Base-by-base conservation (phyloP, 306 rosid species). In the Quercus glauca region DNA sequence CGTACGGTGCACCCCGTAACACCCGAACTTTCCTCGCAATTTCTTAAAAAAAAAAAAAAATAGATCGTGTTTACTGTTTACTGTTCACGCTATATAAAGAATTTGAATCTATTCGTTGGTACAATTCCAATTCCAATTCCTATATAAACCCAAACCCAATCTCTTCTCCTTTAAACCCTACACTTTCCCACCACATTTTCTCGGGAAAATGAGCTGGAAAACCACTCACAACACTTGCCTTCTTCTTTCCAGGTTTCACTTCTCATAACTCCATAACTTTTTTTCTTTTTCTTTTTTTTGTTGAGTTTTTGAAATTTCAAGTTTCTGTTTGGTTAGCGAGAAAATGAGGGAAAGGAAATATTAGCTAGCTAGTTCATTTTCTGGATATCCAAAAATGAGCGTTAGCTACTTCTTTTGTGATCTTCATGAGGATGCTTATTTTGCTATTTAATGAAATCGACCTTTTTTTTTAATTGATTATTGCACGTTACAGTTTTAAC, bases 171-270 rank as follows among this genome's bases (percentile, higher is more conserved):
- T 82, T 83, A 77, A 84, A 87, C 82, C 91, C 89, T 79, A 55
- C 29, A 29, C 21, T 52, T 11, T 76, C 13, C 76, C 71, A 2
- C 20, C 81, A 15, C 45, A 65, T 73, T 49, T 61, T 55, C 60
- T 73, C 33, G 59, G 51, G 55, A 85, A 35, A 76, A 89, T 84
- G 92, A 78, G 78, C 60, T 77, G 20, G 73, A 72, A 33, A 41
- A n/a, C 37, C 21, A n/a, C 35, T 26, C 70, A 10, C 53, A 15
- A 10, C 53, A 15, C 74, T 57, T 71, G 69, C 26, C 65, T 85
- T 75, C 19, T 81, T 33, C 73, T 80, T 12, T 70, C 82, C 73
- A 90, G 94, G 94, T 85, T 77, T 65, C 68, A 60, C 12, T 80
- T 67, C 55, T 70, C 77, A 19, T 59, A 7, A 15, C 65, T 64